These are phyloP conservation scores for Trematosphaeria pertusa DNA, from an alignment of 2,329 filamentous ascomycete genomes.

Conservation along the genomic window DNA sequence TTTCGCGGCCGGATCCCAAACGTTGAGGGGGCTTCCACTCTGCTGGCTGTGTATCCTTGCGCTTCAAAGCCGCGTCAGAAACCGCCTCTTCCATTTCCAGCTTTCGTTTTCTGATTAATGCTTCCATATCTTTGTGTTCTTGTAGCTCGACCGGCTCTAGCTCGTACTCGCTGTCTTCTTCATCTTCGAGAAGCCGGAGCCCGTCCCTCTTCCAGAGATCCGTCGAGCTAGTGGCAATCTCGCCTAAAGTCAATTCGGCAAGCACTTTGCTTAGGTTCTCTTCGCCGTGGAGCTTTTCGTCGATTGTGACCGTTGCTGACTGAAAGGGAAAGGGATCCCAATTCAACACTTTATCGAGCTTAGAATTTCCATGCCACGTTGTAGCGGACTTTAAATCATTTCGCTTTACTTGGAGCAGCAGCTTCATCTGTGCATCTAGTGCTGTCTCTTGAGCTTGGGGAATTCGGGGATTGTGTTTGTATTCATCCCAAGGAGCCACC, in stretches of 20 bases:
- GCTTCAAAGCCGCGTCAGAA: slow-evolving; percentile 5
- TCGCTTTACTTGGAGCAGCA: slow-evolving; percentile 45
- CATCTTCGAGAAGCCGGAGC: slow-evolving; percentile 52
- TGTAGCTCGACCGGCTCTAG: slow-evolving; percentile 29
- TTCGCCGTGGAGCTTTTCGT: slow-evolving; percentile 51
- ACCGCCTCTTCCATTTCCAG: slow-evolving; percentile 28
- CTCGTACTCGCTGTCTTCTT: slow-evolving; percentile 48
- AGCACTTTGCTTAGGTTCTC: slow-evolving; percentile 47
- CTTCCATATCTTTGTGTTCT: slow-evolving; percentile 39
- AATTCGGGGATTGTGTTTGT: slow-evolving; percentile 18
- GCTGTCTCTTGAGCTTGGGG: slow-evolving; percentile 25
- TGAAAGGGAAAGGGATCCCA: slow-evolving; percentile 58
- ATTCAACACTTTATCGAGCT: slow-evolving; percentile 49
- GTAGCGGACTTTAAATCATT: slow-evolving; percentile 34
- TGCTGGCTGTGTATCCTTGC: not conserved
- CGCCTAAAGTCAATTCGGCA: slow-evolving; percentile 35
- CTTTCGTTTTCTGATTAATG: slow-evolving; percentile 49
- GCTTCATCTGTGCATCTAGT: slow-evolving; percentile 37
- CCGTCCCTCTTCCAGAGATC: slow-evolving; percentile 58
- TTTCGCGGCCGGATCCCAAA: not conserved
- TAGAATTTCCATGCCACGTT: slow-evolving; percentile 52
- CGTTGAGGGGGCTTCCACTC: not conserved
- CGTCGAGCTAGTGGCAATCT: slow-evolving; percentile 49
- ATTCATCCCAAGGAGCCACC: slow-evolving; percentile 56
- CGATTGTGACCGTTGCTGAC: slow-evolving; percentile 45